Percentiles rank a stretch among this genome's conserved stretches.
Evolutionary conservation across 2,329 filamentous ascomycete genomes (phyloP).

Genomic region (Dactylonectria macrodidyma): DNA sequence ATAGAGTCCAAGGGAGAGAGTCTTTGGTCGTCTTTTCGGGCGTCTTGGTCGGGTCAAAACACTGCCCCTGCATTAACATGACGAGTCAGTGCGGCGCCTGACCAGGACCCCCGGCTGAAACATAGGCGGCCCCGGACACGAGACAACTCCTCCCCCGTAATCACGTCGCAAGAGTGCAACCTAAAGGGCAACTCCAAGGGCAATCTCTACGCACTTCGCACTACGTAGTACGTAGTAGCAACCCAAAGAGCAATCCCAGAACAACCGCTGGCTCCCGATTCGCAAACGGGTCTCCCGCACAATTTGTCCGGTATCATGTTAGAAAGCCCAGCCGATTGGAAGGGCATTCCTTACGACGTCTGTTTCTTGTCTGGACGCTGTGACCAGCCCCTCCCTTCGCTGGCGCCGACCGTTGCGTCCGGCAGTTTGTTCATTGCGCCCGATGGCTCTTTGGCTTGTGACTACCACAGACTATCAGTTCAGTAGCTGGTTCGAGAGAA

Average conservation of each 20-base stretch:
- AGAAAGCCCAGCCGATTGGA: slow-evolving; percentile 8
- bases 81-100: slow-evolving; percentile 15
- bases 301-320: slow-evolving; percentile 26
- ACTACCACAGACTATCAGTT: background rate
- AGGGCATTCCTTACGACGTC: background rate
- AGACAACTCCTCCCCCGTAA: slow-evolving; percentile 23
- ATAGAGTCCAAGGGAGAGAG: no score
- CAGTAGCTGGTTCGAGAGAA: background rate
- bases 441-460: background rate
- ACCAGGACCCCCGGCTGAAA: slow-evolving; percentile 17
- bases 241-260: background rate
- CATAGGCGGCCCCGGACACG: slow-evolving; percentile 17
- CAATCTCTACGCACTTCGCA: no score
- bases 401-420: background rate
- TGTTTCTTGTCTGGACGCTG: background rate
- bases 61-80: slow-evolving; percentile 5
- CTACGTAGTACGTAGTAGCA: no score
- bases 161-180: slow-evolving; percentile 9
- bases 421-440: slow-evolving; percentile 1
- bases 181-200: no score
- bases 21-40: background rate
- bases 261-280: slow-evolving; percentile 25
- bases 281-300: slow-evolving; percentile 11
- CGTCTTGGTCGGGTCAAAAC: slow-evolving; percentile 4
- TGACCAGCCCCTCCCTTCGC: background rate